Percentiles rank a stretch among this genome's conserved stretches.
Conservation (phyloP, 164 flowering plant species). For the Amborella trichopoda region DNA sequence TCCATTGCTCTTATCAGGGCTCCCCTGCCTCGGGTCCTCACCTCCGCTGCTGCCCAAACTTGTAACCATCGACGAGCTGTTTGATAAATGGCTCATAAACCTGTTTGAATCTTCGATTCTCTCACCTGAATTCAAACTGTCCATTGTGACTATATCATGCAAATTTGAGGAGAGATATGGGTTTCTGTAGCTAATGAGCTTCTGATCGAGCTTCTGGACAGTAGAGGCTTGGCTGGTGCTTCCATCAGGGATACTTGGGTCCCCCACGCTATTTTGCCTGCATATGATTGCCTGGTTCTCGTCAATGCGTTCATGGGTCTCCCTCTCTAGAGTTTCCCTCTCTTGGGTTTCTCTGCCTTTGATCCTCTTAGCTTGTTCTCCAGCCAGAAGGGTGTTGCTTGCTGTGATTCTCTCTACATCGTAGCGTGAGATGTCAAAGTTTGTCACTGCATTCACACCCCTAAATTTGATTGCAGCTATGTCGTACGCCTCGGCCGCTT, state of each 20-base stretch:
- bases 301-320: conserved; percentile 11
- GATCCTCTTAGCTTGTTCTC: conserved; percentile 42
- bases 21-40: conserved; percentile 39
- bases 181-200: conserved; percentile 13
- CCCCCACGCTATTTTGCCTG: conserved; percentile 16
- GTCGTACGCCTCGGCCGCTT: conserved; percentile 76
- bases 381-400: conserved; percentile 46
- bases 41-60: conserved; percentile 35
- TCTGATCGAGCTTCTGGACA: conserved; percentile 22
- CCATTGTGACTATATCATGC: conserved; percentile 25
- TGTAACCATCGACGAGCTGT: conserved; percentile 52
- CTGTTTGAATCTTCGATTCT: conserved; percentile 21
- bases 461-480: conserved; percentile 71
- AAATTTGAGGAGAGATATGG: conserved; percentile 24
- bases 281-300: conserved; percentile 8
- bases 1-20: conserved; percentile 47
- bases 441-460: conserved; percentile 56
- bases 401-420: conserved; percentile 50
- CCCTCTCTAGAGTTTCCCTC: conserved; percentile 3
- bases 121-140: conserved; percentile 11
- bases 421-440: conserved; percentile 51
- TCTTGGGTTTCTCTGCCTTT: conserved; percentile 15
- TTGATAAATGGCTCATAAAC: conserved; percentile 26
- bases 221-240: conserved; percentile 13
- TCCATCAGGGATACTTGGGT: conserved; percentile 35